Conservation (phyloP, 2,329 filamentous ascomycete species). For the Immersiporthe knoxdaviesiana region DNA sequence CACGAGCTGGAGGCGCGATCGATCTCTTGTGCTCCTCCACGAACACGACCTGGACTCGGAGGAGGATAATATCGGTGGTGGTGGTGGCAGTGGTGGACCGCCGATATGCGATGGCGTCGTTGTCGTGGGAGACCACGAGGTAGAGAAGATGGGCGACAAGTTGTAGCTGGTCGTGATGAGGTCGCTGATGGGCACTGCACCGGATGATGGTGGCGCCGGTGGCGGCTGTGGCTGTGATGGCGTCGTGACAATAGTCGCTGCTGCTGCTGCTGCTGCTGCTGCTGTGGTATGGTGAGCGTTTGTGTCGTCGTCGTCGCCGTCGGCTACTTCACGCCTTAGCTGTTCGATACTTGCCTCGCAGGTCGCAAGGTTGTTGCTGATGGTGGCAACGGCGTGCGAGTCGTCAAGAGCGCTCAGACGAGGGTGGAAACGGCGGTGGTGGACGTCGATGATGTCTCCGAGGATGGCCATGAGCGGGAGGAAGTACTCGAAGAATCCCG, state of each 20-base stretch:
- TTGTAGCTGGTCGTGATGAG: slow-evolving; percentile 29
- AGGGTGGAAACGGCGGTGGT: slow-evolving; percentile 48
- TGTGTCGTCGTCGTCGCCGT: slow-evolving; percentile 7
- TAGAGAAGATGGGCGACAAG: slow-evolving; percentile 21
- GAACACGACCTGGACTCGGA: slow-evolving; percentile 1
- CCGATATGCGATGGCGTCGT: background rate
- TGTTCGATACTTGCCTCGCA: slow-evolving; percentile 45
- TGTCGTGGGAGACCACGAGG: background rate
- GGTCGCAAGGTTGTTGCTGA: slow-evolving; percentile 42
- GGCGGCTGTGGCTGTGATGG: no score
- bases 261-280: no score
- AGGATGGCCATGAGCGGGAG: slow-evolving; percentile 53
- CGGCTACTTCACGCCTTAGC: slow-evolving; percentile 34
- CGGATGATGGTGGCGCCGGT: slow-evolving; percentile 13
- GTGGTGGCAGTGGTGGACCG: background rate
- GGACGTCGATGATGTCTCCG: slow-evolving; percentile 53
- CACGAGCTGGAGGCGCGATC: slow-evolving; percentile 44
- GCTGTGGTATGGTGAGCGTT: background rate
- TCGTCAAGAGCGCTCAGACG: slow-evolving; percentile 44
- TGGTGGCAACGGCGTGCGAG: slow-evolving; percentile 39
- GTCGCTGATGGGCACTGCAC: slow-evolving; percentile 32
- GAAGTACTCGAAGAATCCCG: slow-evolving; percentile 54
- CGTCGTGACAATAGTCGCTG: background rate
- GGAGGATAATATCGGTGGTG: background rate
- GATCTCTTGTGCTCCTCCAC: slow-evolving; percentile 31